phyloP scores from a whole-genome alignment of 495 filamentous ascomycete species.

The Xylaria nigripes region DNA sequence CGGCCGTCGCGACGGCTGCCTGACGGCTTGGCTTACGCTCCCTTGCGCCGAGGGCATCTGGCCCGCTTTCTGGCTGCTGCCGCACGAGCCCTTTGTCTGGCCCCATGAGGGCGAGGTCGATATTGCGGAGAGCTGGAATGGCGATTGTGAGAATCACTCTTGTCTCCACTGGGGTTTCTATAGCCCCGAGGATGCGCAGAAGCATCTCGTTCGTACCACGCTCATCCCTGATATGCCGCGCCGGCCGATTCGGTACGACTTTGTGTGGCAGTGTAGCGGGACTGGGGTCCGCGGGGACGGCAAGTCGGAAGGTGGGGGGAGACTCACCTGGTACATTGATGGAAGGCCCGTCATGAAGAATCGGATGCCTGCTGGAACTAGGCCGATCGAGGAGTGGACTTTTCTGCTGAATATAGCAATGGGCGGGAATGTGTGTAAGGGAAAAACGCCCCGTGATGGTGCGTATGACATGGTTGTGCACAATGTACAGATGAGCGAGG shows the following conservation, averaged over 20 bases:
- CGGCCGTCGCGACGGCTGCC: slow-evolving; percentile 28
- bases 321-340: slow-evolving; percentile 39
- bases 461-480: slow-evolving; percentile 36
- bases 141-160: slow-evolving; percentile 31
- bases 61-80: slow-evolving; percentile 40
- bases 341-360: slow-evolving; percentile 35
- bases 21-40: slow-evolving; percentile 25
- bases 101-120: slow-evolving; percentile 54
- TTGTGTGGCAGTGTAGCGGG: slow-evolving; percentile 32
- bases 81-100: slow-evolving; percentile 42
- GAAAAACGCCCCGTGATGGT: slow-evolving; percentile 31
- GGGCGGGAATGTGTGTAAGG: slow-evolving; percentile 38
- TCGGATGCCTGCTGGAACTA: slow-evolving; percentile 30
- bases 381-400: slow-evolving; percentile 33
- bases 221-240: slow-evolving; percentile 22
- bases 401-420: slow-evolving; percentile 39
- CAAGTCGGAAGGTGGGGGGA: slow-evolving; percentile 15
- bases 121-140: slow-evolving; percentile 48
- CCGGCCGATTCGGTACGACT: slow-evolving; percentile 23
- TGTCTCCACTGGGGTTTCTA: slow-evolving; percentile 42
- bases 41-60: slow-evolving; percentile 36
- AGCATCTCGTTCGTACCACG: slow-evolving; percentile 33
- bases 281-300: slow-evolving; percentile 9
- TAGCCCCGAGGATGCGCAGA: slow-evolving; percentile 34
- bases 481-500: slow-evolving; percentile 28